Conservation (phyloP, 148 eudicot species). For the Rhododendron vialii region DNA sequence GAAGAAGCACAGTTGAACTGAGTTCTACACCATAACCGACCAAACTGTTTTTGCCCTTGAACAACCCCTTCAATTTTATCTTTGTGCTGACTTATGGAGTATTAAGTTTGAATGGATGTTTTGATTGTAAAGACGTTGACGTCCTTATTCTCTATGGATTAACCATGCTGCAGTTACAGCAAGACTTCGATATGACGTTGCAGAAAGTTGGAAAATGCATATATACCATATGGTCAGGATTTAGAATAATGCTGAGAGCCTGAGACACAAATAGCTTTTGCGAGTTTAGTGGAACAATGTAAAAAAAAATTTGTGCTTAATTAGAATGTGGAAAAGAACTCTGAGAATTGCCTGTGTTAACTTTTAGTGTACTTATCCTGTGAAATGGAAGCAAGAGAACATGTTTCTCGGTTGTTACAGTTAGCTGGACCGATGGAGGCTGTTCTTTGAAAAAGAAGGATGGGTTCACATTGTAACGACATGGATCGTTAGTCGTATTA, state of each 20-base stretch:
- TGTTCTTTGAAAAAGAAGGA: neutral
- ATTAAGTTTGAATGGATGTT: neutral
- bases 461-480: neutral
- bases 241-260: no score
- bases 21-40: no score
- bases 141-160: no score
- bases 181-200: neutral
- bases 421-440: neutral
- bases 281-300: neutral
- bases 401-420: no score
- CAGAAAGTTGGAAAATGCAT: neutral
- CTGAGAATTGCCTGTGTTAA: neutral
- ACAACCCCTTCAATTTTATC: no score
- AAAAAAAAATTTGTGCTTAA: neutral
- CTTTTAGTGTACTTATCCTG: neutral
- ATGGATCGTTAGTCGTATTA: neutral
- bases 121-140: neutral
- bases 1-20: no score
- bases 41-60: no score
- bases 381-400: neutral
- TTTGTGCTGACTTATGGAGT: neutral
- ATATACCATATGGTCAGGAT: neutral
- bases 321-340: neutral
- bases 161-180: neutral
- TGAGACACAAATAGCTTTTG: neutral